phyloP scores from a whole-genome alignment of 169 alveolate species.

The Plasmodium yoelii region DNA sequence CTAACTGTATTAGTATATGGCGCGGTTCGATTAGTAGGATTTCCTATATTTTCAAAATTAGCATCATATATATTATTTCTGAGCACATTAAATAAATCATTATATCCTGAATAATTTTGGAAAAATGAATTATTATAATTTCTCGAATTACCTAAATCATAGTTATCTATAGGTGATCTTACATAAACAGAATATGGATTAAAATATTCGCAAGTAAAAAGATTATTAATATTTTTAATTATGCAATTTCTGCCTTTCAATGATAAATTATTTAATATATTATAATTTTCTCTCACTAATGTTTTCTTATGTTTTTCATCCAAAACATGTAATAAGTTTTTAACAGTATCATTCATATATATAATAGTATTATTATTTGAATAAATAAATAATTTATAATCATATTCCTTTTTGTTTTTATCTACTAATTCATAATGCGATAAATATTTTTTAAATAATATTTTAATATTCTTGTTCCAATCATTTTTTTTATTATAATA shows the following conservation, averaged over 20 bases:
- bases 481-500: constrained; percentile 40
- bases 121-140: constrained; percentile 38
- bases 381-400: constrained; percentile 38
- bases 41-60: background rate
- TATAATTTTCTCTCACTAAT: constrained; percentile 58
- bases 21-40: background rate
- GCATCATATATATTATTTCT: constrained; percentile 30
- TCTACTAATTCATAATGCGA: constrained; percentile 49
- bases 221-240: constrained; percentile 47
- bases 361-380: constrained; percentile 29
- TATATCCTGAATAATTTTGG: constrained; percentile 51
- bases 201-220: constrained; percentile 25
- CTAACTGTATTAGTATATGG: too few species aligned
- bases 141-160: constrained; percentile 23
- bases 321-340: constrained; percentile 22
- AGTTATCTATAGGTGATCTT: constrained; percentile 47
- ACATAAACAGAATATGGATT: constrained; percentile 54
- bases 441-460: constrained; percentile 3
- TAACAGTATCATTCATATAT: constrained; percentile 38
- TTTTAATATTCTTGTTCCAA: background rate
- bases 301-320: constrained; percentile 45
- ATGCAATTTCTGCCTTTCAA: constrained; percentile 71
- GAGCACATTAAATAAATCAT: constrained; percentile 55
- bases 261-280: constrained; percentile 33
- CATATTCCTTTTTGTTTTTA: constrained; percentile 14